Base-by-base conservation (phyloP, 768 basidiomycete species). In the Mycena floridula region DNA sequence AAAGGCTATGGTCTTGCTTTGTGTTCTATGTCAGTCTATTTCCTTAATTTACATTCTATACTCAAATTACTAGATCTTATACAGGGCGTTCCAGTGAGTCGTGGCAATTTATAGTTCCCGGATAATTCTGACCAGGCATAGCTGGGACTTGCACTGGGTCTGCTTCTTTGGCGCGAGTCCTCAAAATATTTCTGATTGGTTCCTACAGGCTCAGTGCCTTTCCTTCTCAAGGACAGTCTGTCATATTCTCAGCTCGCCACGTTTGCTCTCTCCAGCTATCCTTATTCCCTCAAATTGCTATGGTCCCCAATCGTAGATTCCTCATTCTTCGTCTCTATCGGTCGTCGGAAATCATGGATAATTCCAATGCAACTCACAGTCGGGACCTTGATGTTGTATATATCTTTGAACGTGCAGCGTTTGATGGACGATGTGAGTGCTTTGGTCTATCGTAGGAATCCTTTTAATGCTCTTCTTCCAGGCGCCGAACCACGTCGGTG, bases 231-330 rank as follows among this genome's bases (percentile, higher is more conserved):
- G 65, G 85, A 96, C 57, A 88, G 95, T 65, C 64, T 99, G 49
- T 96, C 95, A 25, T 99, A 99, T 69, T 95, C 93, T 26, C 92
- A 98, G 66, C 77, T 99, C 46, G 95, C 86, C 50, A 80, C 93
- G 7, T 97, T 99, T 67, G 87, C 92, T 32, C 72, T 99, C 22
- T 85, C 90, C 39, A 86, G 83, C 56, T 95, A 94, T 65, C 92
- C 92, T 4, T 99, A 98, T 69, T 96, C 92, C 18, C 79, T 99
- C 56, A 99, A 99, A 67, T 65, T 99, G 49, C 63, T 98, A 51
- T 98, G 95, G 94, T 95, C 92, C 6, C 96, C 96, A 42, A 85
- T 99, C 49, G 91, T 99, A 44, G 96, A 99, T 59, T 89, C 95
- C 2, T 70, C 86, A 51, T 99, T 86, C 63, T 70, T 85, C 55